Evolutionary conservation across 164 flowering plant species (phyloP).

Genomic region (Cinnamomum micranthum): DNA sequence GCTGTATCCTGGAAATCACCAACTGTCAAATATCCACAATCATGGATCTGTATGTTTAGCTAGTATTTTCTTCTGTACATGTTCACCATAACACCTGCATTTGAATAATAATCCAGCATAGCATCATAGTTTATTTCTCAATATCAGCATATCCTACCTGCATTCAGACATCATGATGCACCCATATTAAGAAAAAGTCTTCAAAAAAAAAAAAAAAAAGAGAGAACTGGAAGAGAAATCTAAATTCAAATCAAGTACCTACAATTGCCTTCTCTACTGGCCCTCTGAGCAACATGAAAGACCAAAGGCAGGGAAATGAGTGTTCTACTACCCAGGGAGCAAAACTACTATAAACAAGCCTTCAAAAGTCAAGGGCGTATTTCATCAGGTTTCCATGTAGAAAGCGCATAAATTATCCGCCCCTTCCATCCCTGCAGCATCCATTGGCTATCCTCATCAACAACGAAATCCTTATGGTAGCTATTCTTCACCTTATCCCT

Average conservation of each 20-base stretch:
- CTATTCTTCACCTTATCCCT: constrained; percentile 27
- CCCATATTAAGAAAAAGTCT: background rate
- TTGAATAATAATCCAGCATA: background rate
- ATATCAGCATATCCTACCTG: background rate
- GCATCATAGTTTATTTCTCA: no score
- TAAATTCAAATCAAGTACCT: background rate
- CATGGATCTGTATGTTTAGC: background rate
- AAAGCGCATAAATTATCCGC: constrained; percentile 53
- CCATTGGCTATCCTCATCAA: constrained; percentile 72
- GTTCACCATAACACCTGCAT: background rate
- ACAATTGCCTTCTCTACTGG: background rate
- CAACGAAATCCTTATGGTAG: constrained; percentile 69
- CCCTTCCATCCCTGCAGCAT: constrained; percentile 89
- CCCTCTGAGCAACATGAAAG: background rate
- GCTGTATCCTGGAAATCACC: background rate
- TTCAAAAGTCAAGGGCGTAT: background rate
- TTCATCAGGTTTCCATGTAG: constrained; percentile 39
- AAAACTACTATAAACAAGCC: background rate
- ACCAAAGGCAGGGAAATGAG: background rate
- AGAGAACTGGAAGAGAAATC: background rate
- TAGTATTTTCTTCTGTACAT: background rate
- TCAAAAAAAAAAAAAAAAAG: no score
- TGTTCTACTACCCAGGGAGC: background rate
- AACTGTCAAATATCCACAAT: background rate
- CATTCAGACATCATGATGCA: background rate